phyloP scores from a whole-genome alignment of 768 basidiomycete genomes.

The Chalciporus piperatus region DNA sequence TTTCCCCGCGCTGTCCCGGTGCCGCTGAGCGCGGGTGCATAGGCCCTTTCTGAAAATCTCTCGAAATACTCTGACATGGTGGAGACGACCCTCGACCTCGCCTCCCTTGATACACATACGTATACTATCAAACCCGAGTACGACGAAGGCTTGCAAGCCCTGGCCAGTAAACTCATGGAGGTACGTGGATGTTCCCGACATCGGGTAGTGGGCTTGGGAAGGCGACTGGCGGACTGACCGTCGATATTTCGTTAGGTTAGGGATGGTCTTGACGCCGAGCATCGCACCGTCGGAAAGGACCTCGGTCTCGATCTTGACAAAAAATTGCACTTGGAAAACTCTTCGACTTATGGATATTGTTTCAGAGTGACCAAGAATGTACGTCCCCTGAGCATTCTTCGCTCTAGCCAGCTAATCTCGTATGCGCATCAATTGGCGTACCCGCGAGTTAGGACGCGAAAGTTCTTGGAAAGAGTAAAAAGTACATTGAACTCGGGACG shows the following conservation, averaged over 20 bases:
- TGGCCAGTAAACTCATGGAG: conserved; percentile 65
- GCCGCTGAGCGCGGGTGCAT: neutral
- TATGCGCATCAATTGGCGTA: neutral
- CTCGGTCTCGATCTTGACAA: conserved; percentile 85
- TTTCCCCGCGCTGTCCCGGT: neutral
- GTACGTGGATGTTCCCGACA: conserved; percentile 25
- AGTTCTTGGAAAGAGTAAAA: conserved; percentile 54
- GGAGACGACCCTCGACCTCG: conserved; percentile 90
- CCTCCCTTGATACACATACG: conserved; percentile 79
- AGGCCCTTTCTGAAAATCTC: conserved; percentile 65
- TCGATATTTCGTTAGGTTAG: conserved; percentile 42
- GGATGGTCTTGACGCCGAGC: conserved; percentile 82
- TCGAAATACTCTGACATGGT: conserved; percentile 90
- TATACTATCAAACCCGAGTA: conserved; percentile 93
- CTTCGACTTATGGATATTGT: conserved; percentile 84
- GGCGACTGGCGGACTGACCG: neutral
- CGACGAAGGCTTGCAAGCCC: conserved; percentile 66
- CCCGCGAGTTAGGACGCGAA: conserved; percentile 67
- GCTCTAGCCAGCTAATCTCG: neutral
- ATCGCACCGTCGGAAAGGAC: conserved; percentile 62
- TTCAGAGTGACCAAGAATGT: conserved; percentile 92
- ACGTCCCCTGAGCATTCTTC: conserved; percentile 22
- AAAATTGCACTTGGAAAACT: conserved; percentile 94
- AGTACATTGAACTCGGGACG: conserved; percentile 81
- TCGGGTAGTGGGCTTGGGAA: neutral